phyloP scores from a whole-genome alignment of 164 flowering plant genomes.

The Taxillus chinensis region DNA sequence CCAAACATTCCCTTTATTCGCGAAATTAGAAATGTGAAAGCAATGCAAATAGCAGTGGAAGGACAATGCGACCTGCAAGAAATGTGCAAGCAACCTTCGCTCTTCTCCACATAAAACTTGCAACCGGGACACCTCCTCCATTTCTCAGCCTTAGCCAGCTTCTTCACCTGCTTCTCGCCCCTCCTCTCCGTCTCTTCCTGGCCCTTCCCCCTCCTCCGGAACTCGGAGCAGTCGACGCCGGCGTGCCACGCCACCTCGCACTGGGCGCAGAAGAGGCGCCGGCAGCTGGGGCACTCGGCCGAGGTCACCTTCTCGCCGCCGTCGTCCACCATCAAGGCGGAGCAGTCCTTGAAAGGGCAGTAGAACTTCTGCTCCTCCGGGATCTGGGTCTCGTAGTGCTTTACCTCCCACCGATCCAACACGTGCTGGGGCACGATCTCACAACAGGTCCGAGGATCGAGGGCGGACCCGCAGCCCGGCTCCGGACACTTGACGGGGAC shows the following conservation, averaged over 20 bases:
- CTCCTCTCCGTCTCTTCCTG: conserved; percentile 12
- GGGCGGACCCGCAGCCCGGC: conserved; percentile 7
- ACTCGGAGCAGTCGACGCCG: conserved; percentile 23
- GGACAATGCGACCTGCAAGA: too few species aligned
- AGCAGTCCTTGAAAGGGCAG: conserved; percentile 28
- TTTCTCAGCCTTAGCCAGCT: too few species aligned
- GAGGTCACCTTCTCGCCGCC: conserved; percentile 4
- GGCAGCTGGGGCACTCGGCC: conserved; percentile 33
- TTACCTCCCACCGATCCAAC: conserved; percentile 24
- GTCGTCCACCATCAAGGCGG: conserved; percentile 18
- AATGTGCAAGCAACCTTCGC: too few species aligned
- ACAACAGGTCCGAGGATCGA: conserved; percentile 15
- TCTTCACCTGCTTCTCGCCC: too few species aligned
- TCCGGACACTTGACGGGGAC: conserved; percentile 21
- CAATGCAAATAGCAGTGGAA: too few species aligned
- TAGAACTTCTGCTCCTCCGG: conserved; percentile 11
- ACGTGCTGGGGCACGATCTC: conserved; percentile 16
- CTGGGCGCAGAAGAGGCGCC: conserved; percentile 29
- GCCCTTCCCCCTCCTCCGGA: conserved; percentile 7
- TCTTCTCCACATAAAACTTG: too few species aligned
- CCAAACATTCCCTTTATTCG: too few species aligned
- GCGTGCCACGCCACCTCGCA: conserved; percentile 37
- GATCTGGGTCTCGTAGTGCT: conserved; percentile 14
- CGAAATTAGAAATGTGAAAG: too few species aligned
- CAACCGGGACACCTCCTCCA: too few species aligned